Conservation (phyloP, 371 early-diverging fungal genomes). For the Mortierella sp. region DNA sequence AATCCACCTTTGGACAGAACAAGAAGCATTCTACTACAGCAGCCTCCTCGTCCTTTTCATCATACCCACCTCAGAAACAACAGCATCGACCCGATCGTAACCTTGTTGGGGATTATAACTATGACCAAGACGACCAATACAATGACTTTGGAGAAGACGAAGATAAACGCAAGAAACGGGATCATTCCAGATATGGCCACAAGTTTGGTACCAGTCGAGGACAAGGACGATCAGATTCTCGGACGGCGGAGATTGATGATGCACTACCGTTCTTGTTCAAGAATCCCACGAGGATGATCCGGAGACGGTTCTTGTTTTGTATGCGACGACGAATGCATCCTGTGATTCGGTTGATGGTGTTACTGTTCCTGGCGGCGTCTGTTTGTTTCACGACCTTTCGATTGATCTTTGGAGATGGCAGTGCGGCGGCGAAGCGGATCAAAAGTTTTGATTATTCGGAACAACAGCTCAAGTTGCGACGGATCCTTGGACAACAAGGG, state of each 20-base stretch:
- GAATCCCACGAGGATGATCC: constrained; percentile 20
- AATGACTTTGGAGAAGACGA: too few relatives aligned
- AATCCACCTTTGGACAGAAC: too few relatives aligned
- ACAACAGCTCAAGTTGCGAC: constrained; percentile 19
- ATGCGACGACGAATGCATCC: constrained; percentile 38
- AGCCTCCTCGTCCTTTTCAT: too few relatives aligned
- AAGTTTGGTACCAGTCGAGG: too few relatives aligned
- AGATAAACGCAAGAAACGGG: too few relatives aligned
- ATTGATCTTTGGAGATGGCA: constrained; percentile 20
- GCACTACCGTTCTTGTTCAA: constrained; percentile 16
- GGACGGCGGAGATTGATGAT: background rate
- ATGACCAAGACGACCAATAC: too few relatives aligned
- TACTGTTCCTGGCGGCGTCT: constrained; percentile 26
- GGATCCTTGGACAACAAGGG: constrained; percentile 6
- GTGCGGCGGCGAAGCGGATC: constrained; percentile 1
- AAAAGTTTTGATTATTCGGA: constrained; percentile 31
- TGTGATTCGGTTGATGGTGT: constrained; percentile 20
- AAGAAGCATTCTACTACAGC: too few relatives aligned
- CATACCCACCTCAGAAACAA: too few relatives aligned
- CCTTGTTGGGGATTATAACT: too few relatives aligned
- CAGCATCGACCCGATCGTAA: too few relatives aligned
- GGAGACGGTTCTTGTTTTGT: constrained; percentile 25
- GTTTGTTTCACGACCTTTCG: constrained; percentile 45
- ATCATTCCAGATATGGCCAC: too few relatives aligned
- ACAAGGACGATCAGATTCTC: too few relatives aligned